Base-by-base conservation (phyloP, 495 filamentous ascomycete species). In the Xylaria scruposa region DNA sequence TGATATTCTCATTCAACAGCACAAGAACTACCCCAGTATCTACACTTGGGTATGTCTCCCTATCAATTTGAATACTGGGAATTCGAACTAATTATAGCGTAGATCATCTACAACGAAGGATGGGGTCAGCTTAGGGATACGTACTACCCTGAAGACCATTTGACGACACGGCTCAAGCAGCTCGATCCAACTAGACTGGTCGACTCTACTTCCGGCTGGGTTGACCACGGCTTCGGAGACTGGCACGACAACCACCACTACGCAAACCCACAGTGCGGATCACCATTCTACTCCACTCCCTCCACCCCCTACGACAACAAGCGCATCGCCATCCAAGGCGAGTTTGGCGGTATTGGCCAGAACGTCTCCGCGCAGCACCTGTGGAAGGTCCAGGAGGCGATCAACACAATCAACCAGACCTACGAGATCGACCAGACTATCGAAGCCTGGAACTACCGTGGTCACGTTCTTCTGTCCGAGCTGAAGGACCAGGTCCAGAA, bases 31-130 rank as follows among this genome's bases (percentile, higher is more conserved):
- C 73, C 85, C 90, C 0, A 88, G 86, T 67, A 91, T 92, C 66
- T 78, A 85, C 10, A 80, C 82, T 5, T 85, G 83, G 83, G 80
- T 79, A 68, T 46, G 72, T 26, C 65, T 19, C 76, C 79, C 17
- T 10, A 21, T 75, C 8, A n/a, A 7, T 24, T 33, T 46, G 4
- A 36, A 31, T 24, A 33, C 2, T 33, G 1, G 21, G 29, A 12
- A 6, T 4, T 68, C 44, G n/a, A 36, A 72, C 58, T 79, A 65
- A 74, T 46, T 40, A 0, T 51, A 10, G 31, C 6, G 19, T 51
- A 89, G 87, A 78, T 91, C 47, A 87, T 92, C 72, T 92, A 92
- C 77, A 92, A 92, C 76, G 90, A 92, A 75, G 90, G 90, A 40
- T 92, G 90, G 90, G 90, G 89, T 10, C 90, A 92, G 70, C 77